phyloP scores from a whole-genome alignment of 208 protist genomes.

The Trypanosomatidae sp. region DNA sequence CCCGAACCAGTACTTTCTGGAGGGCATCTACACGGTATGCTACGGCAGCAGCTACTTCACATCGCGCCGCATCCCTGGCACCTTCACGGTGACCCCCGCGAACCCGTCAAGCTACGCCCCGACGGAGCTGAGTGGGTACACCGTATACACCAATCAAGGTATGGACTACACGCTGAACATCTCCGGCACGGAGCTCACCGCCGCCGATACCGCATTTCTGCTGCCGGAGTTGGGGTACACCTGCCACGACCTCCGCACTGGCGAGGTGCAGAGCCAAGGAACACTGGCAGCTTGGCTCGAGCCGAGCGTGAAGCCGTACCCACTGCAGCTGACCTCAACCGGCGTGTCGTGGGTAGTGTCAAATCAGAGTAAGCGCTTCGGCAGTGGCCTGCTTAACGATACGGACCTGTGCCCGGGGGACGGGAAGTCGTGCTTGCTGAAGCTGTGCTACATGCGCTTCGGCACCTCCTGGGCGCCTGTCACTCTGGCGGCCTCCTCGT shows the following conservation, averaged over 20 bases:
- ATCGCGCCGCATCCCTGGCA: constrained; percentile 62
- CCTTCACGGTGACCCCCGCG: constrained; percentile 45
- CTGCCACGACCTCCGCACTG: constrained; percentile 84
- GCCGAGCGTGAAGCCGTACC: constrained; percentile 61
- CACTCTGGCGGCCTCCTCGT: constrained; percentile 14
- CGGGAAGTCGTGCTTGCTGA: constrained; percentile 52
- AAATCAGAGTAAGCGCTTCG: constrained; percentile 63
- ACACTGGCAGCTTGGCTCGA: constrained; percentile 58
- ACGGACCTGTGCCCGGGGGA: constrained; percentile 51
- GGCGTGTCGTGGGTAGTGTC: constrained; percentile 75
- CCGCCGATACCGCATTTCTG: constrained; percentile 65
- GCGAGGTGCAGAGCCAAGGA: constrained; percentile 47
- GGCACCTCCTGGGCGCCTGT: constrained; percentile 82
- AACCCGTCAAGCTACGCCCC: constrained; percentile 68
- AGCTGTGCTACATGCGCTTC: constrained; percentile 81
- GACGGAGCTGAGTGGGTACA: constrained; percentile 14
- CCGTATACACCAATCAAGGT: constrained; percentile 79
- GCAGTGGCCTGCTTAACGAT: constrained; percentile 54
- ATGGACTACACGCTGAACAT: constrained; percentile 62
- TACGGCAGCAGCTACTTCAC: constrained; percentile 46
- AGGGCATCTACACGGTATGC: constrained; percentile 80
- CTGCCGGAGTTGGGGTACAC: constrained; percentile 65
- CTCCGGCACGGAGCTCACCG: constrained; percentile 53
- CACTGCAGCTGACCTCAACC: constrained; percentile 38
- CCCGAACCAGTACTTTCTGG: constrained; percentile 57